Evolutionary conservation across 495 filamentous ascomycete genomes (phyloP).

Genomic region (Daldinia concentrica): DNA sequence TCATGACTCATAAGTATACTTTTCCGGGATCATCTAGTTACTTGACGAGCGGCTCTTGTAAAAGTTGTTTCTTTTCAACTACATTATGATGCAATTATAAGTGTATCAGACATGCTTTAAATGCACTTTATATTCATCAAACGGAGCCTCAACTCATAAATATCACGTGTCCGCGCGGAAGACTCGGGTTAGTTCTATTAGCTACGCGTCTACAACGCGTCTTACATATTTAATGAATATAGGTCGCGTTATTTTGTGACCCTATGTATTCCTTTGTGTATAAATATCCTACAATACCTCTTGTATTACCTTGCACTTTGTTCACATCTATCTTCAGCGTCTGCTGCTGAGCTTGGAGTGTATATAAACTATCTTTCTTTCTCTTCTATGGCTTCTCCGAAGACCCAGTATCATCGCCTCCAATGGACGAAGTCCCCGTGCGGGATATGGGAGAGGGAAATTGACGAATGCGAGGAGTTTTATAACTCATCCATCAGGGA

Average conservation of each 20-base stretch:
- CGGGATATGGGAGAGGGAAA: constrained; percentile 52
- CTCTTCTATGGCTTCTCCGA: background rate
- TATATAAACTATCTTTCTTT: background rate
- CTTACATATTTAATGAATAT: background rate
- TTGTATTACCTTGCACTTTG: background rate
- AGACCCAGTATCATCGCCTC: constrained; percentile 5
- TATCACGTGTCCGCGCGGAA: background rate
- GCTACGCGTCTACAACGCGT: background rate
- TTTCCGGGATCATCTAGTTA: too few species aligned
- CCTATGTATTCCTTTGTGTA: background rate
- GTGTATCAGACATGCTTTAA: background rate
- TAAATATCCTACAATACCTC: background rate
- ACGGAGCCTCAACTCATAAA: background rate
- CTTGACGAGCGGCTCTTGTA: too few species aligned
- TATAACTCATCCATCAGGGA: constrained; percentile 51
- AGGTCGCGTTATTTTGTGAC: background rate
- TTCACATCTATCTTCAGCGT: background rate
- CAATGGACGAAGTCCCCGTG: constrained; percentile 40
- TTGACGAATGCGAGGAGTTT: constrained; percentile 57
- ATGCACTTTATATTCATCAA: background rate
- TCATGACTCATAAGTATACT: too few species aligned
- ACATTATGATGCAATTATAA: background rate
- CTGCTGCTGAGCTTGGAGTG: background rate
- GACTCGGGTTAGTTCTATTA: background rate
- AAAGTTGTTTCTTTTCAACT: too few species aligned